Base-by-base conservation (phyloP, 2,329 filamentous ascomycete genomes). In the Hortaea sp. region DNA sequence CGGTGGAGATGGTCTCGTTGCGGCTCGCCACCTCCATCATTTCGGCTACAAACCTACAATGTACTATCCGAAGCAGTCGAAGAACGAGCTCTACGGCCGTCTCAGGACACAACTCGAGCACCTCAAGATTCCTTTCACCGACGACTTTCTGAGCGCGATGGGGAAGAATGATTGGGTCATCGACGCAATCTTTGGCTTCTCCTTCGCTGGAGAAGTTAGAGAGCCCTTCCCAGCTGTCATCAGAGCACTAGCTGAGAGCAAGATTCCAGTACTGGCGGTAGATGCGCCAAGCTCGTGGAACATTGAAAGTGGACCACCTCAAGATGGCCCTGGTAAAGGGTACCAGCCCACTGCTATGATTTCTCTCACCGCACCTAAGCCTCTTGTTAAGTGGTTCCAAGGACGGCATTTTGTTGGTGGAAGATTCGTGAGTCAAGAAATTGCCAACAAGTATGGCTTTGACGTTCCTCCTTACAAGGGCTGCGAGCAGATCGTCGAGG, bases 231-330 rank as follows among this genome's bases (percentile, higher is more conserved):
- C 83, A 0, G 74, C 75, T 0, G 84, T 95, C 10, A 94, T 98
- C 56, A 71, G 77, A 50, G 81, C 84, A 6, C 73, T 98, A 34
- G 79, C 88, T 55, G 74, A 81, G 38, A 84, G 85, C 5, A 75
- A 75, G 28, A 60, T 92, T 6, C 85, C 88, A 0, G 84, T 97
- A 0, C 82, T 92, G 2, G 85, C 88, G 2, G 86, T 98, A 20
- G 92, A 98, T 68, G 88, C 87, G 5, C 92, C 92, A 1, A 94
- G 87, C 30, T 92, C 86, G 1, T 98, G 92, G 92, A 81, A 92
- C 64, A 94, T 98, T 47, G 86, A 95, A 60, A 72, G 74, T 7
- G 92, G 92, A 0, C 90, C 90, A 6, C 88, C 89, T 7, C 69
- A 73, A 44, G 78, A 81, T 1, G 90, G 88, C 0, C 75, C 86